Percentiles rank a stretch among this genome's conserved stretches.
These are phyloP conservation scores for Paecilomyces sp. DNA, from an alignment of 2,329 filamentous ascomycete genomes.

Conservation along the genomic window DNA sequence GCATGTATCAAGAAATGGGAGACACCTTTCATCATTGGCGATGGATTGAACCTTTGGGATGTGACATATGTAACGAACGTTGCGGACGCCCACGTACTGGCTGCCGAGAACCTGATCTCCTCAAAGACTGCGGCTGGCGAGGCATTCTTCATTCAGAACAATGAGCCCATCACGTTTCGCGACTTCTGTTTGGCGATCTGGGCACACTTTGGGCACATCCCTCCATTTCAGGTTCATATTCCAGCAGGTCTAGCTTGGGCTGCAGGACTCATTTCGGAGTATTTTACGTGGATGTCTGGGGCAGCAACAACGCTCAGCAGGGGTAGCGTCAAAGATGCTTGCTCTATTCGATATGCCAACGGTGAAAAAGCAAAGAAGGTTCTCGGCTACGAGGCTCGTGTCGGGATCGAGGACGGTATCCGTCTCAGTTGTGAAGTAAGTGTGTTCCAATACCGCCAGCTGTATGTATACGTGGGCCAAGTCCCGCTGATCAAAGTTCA, in stretches of 20 bases:
- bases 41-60: constrained; percentile 38
- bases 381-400: constrained; percentile 46
- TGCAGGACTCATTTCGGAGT: constrained; percentile 41
- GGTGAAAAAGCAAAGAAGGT: constrained; percentile 45
- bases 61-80: constrained; percentile 37
- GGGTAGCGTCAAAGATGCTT: constrained; percentile 50
- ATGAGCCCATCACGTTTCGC: constrained; percentile 38
- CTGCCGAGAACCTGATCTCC: constrained; percentile 35
- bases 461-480: neutral
- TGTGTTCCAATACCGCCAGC: constrained; percentile 6
- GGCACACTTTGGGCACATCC: constrained; percentile 43
- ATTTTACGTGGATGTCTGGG: constrained; percentile 40
- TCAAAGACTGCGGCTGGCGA: constrained; percentile 35
- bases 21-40: constrained; percentile 35
- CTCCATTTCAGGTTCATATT: constrained; percentile 41
- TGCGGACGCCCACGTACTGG: constrained; percentile 39
- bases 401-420: constrained; percentile 47
- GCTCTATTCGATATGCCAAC: constrained; percentile 46
- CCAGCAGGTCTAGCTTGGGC: constrained; percentile 43
- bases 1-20: constrained; percentile 37
- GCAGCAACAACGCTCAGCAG: constrained; percentile 41
- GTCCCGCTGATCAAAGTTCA: constrained; percentile 8
- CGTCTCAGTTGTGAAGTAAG: constrained; percentile 42
- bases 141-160: constrained; percentile 41
- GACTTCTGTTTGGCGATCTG: constrained; percentile 39